phyloP scores from a whole-genome alignment of 164 flowering plant genomes.

The Magnolia sinica region DNA sequence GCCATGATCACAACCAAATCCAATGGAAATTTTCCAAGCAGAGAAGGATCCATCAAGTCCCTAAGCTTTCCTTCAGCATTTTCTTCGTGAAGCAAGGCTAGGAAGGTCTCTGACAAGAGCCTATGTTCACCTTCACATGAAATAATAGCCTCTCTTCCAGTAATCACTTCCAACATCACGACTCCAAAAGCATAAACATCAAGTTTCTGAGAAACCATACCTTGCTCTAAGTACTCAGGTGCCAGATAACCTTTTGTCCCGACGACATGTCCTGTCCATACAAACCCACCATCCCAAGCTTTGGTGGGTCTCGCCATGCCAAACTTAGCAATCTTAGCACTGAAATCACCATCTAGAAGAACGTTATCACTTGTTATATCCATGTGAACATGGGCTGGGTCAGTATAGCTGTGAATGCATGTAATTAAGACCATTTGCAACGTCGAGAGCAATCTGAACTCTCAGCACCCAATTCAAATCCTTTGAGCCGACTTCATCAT shows the following conservation, averaged over 20 bases:
- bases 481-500: conserved; percentile 4
- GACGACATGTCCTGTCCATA: background rate
- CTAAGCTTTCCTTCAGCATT: background rate
- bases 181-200: conserved; percentile 19
- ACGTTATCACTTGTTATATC: conserved; percentile 11
- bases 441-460: conserved; percentile 11
- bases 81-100: background rate
- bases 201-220: conserved; percentile 9
- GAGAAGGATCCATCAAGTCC: conserved; percentile 16
- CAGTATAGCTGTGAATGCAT: conserved; percentile 15
- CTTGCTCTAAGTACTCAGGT: conserved; percentile 16
- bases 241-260: conserved; percentile 18
- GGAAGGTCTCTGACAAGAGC: background rate
- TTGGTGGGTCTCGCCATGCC: conserved; percentile 1
- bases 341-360: conserved; percentile 10
- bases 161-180: conserved; percentile 9
- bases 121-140: conserved; percentile 21
- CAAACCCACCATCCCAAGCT: background rate
- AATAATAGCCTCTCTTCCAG: conserved; percentile 19
- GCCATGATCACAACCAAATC: conserved; percentile 2
- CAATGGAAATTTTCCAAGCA: conserved; percentile 5
- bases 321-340: conserved; percentile 14
- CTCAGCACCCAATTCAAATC: conserved; percentile 11
- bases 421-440: conserved; percentile 16
- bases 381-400: conserved; percentile 10